These are phyloP conservation scores for Cicer chorassanicum DNA, from an alignment of 306 rosid species.

Conservation along the genomic window DNA sequence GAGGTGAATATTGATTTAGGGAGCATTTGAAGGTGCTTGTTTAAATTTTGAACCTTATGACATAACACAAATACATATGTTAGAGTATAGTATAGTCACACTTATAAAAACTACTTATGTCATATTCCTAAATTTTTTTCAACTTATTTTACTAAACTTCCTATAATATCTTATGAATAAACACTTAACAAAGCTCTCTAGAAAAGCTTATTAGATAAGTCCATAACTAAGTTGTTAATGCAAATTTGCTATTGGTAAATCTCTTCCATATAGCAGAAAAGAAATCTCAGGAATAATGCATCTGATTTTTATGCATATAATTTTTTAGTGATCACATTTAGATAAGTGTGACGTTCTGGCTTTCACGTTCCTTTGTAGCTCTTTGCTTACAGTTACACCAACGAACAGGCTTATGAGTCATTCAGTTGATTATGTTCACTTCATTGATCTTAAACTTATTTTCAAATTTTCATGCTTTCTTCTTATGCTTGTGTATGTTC, in stretches of 20 bases:
- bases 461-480: constrained; percentile 38
- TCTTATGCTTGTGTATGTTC: constrained; percentile 18
- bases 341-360: background rate
- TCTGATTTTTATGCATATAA: constrained; percentile 24
- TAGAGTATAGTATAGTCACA: background rate
- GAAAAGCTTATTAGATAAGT: background rate
- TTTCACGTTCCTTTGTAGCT: constrained; percentile 1
- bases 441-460: constrained; percentile 21
- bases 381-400: constrained; percentile 31
- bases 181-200: background rate
- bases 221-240: background rate
- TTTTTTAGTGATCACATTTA: background rate
- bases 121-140: background rate
- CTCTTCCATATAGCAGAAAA: background rate
- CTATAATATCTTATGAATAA: background rate
- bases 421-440: constrained; percentile 27
- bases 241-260: constrained; percentile 5
- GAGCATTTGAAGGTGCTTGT: background rate
- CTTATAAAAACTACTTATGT: background rate
- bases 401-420: constrained; percentile 4
- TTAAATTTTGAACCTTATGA: background rate
- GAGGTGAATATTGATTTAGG: background rate
- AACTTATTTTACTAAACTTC: background rate
- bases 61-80: background rate
- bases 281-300: constrained; percentile 9